A percentile compares a stretch with the other conserved stretches of the same genome.
phyloP scores from a whole-genome alignment of 768 basidiomycete species.

The Hygrophorus russula region DNA sequence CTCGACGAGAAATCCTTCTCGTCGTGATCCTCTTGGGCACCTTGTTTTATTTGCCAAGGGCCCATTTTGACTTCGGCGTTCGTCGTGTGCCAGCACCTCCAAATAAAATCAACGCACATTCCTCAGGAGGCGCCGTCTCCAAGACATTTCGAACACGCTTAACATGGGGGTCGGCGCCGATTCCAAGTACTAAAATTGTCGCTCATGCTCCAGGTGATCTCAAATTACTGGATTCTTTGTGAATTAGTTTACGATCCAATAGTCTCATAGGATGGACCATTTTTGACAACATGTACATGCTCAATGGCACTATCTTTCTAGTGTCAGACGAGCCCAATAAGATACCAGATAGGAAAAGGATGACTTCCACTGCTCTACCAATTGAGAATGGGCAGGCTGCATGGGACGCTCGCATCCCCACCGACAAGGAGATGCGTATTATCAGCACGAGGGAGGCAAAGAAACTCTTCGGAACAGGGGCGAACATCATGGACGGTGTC shows the following conservation, averaged over 20 bases:
- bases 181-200: constrained; percentile 56
- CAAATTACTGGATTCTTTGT: background rate
- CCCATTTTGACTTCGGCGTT: constrained; percentile 7
- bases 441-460: constrained; percentile 60
- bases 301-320: constrained; percentile 74
- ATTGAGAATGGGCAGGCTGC: constrained; percentile 50
- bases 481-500: constrained; percentile 66
- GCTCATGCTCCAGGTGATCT: constrained; percentile 64
- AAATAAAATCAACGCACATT: background rate
- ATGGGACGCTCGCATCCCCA: constrained; percentile 52
- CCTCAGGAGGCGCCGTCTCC: background rate
- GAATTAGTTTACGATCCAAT: constrained; percentile 1
- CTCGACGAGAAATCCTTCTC: constrained; percentile 43
- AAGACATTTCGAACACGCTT: constrained; percentile 17
- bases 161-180: constrained; percentile 23
- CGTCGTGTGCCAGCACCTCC: background rate
- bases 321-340: constrained; percentile 62
- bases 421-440: constrained; percentile 68
- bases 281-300: constrained; percentile 71
- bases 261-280: constrained; percentile 70
- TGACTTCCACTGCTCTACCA: constrained; percentile 58
- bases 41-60: constrained; percentile 32
- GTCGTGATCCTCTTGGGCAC: constrained; percentile 36
- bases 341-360: constrained; percentile 53
- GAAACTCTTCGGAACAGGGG: constrained; percentile 59